Evolutionary conservation across 1,284 basidiomycete species (phyloP).

Genomic region (Jaminaea rosea): DNA sequence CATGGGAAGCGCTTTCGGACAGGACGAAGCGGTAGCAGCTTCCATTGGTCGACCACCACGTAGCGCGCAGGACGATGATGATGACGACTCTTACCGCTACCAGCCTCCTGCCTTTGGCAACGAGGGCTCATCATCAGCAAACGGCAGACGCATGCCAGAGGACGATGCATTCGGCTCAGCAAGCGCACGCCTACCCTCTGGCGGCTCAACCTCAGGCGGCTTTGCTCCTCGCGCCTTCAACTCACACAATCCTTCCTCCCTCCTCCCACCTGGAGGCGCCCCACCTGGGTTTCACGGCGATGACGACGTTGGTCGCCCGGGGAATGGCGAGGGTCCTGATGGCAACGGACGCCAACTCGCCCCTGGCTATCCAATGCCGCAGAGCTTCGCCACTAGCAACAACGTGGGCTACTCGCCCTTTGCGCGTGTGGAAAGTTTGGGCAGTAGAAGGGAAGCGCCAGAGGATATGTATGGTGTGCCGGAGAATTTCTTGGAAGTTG

Average conservation of each 20-base stretch:
- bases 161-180: not conserved
- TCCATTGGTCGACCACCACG: too few species aligned
- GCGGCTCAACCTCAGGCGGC: constrained; percentile 1
- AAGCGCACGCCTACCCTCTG: constrained; percentile 1
- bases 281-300: too few species aligned
- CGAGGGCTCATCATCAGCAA: too few species aligned
- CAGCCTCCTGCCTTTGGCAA: not conserved
- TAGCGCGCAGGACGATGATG: too few species aligned
- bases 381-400: constrained; percentile 18
- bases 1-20: too few species aligned
- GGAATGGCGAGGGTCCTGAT: too few species aligned
- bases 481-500: constrained; percentile 96
- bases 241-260: constrained; percentile 15
- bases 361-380: constrained; percentile 25
- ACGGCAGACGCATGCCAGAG: not conserved
- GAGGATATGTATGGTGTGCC: constrained; percentile 87
- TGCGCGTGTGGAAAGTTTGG: constrained; percentile 38
- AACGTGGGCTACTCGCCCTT: constrained; percentile 41
- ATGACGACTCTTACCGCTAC: not conserved
- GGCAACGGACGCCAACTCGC: constrained; percentile 21
- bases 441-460: constrained; percentile 47
- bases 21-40: too few species aligned
- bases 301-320: too few species aligned
- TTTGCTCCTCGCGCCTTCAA: constrained; percentile 5
- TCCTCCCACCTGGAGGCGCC: constrained; percentile 18